Percentiles rank a stretch among this genome's conserved stretches.
Conservation (phyloP, 73 alveolate species). For the Blepharisma japonicum region DNA sequence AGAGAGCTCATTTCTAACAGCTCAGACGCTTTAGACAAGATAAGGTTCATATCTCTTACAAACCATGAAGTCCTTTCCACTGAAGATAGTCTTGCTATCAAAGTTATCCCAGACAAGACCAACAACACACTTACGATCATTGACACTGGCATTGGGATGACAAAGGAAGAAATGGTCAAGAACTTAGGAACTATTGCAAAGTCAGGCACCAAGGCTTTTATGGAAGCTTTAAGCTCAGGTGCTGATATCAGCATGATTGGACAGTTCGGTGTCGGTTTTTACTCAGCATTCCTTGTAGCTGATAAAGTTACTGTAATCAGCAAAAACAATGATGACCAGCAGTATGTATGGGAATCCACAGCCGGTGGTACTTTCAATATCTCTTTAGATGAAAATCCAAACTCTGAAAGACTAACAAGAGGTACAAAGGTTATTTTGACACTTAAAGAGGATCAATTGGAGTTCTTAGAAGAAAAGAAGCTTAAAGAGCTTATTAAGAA, state of each 20-base stretch:
- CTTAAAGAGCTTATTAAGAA: conserved; percentile 96
- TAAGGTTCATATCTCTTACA: conserved; percentile 96
- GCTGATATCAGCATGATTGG: conserved; percentile 99
- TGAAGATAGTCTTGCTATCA: conserved; percentile 91
- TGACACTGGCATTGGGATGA: conserved; percentile 99
- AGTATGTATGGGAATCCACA: conserved; percentile 98
- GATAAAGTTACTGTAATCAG: conserved; percentile 94
- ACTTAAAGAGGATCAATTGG: conserved; percentile 98
- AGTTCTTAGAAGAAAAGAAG: conserved; percentile 95
- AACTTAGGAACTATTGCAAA: conserved; percentile 99
- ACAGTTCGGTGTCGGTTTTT: conserved; percentile 99
- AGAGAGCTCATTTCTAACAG: conserved; percentile 99
- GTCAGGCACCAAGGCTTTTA: conserved; percentile 99
- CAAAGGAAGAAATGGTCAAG: conserved; percentile 97
- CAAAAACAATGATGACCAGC: conserved; percentile 91
- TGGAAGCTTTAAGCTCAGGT: conserved; percentile 98
- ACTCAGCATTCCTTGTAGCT: conserved; percentile 98
- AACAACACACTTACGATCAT: conserved; percentile 95
- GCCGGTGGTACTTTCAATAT: conserved; percentile 98
- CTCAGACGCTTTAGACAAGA: conserved; percentile 99
- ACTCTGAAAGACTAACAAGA: conserved; percentile 81
- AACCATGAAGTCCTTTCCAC: conserved; percentile 92
- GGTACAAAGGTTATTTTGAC: conserved; percentile 94
- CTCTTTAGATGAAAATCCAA: conserved; percentile 70
- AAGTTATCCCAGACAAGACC: conserved; percentile 98